Evolutionary conservation across 768 basidiomycete genomes (phyloP).

Genomic region (Clitopilus hobsonii): DNA sequence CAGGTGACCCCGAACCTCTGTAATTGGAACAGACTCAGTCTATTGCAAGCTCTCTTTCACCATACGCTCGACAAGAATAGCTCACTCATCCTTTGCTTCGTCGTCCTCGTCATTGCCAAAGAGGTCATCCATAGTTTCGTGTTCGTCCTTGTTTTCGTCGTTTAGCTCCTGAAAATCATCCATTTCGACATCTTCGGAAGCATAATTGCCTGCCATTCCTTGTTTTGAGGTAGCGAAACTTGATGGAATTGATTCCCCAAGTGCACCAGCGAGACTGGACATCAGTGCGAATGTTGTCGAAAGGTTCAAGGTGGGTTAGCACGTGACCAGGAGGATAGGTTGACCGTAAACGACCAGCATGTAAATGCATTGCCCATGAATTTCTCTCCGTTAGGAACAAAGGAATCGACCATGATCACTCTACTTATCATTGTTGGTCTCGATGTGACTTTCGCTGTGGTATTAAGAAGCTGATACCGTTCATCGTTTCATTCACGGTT

Average conservation of each 20-base stretch:
- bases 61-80: neutral
- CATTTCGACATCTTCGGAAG: conserved; percentile 23
- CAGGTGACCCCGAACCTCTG: conserved; percentile 28
- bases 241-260: conserved; percentile 30
- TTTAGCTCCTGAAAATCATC: conserved; percentile 32
- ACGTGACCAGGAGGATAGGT: neutral
- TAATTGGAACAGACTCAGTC: neutral
- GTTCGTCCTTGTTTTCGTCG: conserved; percentile 31
- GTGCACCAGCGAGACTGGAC: conserved; percentile 59
- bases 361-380: neutral
- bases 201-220: conserved; percentile 19
- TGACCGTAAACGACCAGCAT: neutral
- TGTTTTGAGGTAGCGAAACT: conserved; percentile 3
- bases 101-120: conserved; percentile 71
- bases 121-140: conserved; percentile 66
- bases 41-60: no score
- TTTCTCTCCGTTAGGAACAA: neutral
- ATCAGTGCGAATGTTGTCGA: conserved; percentile 21
- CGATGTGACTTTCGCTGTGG: neutral
- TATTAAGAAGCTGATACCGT: neutral
- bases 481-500: neutral
- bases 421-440: neutral
- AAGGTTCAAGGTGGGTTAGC: neutral
- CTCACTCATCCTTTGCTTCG: conserved; percentile 47
- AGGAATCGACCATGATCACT: neutral